These are phyloP conservation scores for Biscutella auriculata DNA, from an alignment of 441 rosid species.

Conservation along the genomic window DNA sequence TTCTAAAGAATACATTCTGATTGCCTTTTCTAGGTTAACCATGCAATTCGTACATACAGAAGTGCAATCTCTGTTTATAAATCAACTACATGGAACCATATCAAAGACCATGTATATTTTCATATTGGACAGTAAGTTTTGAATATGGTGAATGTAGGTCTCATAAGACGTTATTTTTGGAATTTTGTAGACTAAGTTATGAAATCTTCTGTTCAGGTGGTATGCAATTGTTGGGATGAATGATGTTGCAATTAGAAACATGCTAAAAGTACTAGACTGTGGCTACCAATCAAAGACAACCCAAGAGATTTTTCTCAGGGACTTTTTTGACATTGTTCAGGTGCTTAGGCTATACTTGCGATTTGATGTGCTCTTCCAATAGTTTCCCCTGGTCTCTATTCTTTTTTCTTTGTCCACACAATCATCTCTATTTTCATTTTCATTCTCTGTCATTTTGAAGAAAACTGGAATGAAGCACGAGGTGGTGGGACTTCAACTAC, in stretches of 20 bases:
- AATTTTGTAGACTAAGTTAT: slow-evolving; percentile 16
- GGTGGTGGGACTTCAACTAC: slow-evolving; percentile 65
- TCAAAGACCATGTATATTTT: slow-evolving; percentile 94
- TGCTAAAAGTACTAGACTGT: slow-evolving; percentile 82
- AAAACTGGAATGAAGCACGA: slow-evolving; percentile 81
- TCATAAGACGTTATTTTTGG: slow-evolving; percentile 8
- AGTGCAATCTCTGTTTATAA: slow-evolving; percentile 81
- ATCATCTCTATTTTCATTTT: background rate
- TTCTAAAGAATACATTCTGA: slow-evolving; percentile 15
- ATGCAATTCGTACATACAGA: slow-evolving; percentile 88
- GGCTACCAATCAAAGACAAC: slow-evolving; percentile 80
- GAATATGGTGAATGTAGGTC: slow-evolving; percentile 11
- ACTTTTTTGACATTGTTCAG: slow-evolving; percentile 82
- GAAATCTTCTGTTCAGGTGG: slow-evolving; percentile 47
- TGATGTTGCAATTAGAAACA: slow-evolving; percentile 74
- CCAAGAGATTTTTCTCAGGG: slow-evolving; percentile 79
- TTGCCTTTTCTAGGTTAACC: slow-evolving; percentile 55
- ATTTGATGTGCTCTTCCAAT: background rate
- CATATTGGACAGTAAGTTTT: slow-evolving; percentile 90
- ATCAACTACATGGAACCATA: slow-evolving; percentile 81
- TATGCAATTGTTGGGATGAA: slow-evolving; percentile 83
- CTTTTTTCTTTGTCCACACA: background rate
- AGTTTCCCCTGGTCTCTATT: slow-evolving; percentile 2
- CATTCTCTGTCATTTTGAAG: slow-evolving; percentile 32
- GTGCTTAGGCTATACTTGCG: slow-evolving; percentile 13